Base-by-base conservation (phyloP, 1,284 basidiomycete species). In the Mrakiaceae sp. region DNA sequence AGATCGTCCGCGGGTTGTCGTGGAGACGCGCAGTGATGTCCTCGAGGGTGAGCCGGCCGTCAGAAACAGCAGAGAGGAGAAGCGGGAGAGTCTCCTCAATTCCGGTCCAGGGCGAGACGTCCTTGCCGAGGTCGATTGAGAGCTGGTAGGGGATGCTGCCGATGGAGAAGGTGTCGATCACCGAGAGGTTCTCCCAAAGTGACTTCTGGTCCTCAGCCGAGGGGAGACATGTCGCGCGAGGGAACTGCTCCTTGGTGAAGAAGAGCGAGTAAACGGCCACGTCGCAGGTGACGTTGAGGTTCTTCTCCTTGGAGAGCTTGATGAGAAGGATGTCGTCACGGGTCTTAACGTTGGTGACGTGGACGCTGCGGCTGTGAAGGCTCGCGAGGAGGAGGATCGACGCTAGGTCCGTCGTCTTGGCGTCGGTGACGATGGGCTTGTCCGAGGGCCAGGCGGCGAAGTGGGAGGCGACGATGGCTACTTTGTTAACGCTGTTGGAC, bases 261-360 rank as follows among this genome's bases (percentile, higher is more conserved):
- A 97, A 98, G 67, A 99, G 80, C 9, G 90, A 84, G 76, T 92
- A 98, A 60, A 98, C 82, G 8, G 93, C 86, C 48, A 97, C 91
- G 71, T 99, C 96, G 75, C 95, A 98, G 2, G 94, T 98, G 66
- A 98, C 95, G 72, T 90, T 87, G 70, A 98, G 82, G 43, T 88
- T 82, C 80, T 95, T 96, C 63, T 87, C 87, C 79, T 98, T 99
- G 81, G 90, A 92, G 60, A 99, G 81, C 5, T 88, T 86, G 74
- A 99, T 98, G 66, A 99, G 79, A 51, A 88, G 80, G 64, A 99
- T 81, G 74, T 98, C 96, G 67, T 94, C 93, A 70, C 84, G 82
- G 68, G 82, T 87, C 69, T 87, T 85, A 49, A 98, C 90, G 71
- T 95, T 89, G n/a, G 91, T 93, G 68, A 98, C 84, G 76, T 99